Conservation (phyloP, 306 rosid genomes). For the Medicago ruthenica region DNA sequence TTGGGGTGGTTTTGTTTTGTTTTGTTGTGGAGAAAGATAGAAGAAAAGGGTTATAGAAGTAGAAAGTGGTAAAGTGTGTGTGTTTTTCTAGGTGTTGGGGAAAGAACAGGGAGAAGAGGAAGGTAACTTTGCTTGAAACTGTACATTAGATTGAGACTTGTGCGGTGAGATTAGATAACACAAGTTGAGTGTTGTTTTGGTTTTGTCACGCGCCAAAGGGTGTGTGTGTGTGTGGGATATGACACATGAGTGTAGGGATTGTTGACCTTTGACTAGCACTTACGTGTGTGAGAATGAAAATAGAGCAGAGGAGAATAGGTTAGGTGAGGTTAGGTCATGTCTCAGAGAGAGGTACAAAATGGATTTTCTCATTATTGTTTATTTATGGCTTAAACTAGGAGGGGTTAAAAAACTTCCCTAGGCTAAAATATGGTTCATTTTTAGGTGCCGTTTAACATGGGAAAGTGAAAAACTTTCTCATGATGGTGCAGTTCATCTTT, state of each 20-base stretch:
- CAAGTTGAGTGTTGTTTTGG: neutral
- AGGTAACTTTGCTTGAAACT: constrained; percentile 17
- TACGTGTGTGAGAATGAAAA: constrained; percentile 31
- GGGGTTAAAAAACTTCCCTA: neutral
- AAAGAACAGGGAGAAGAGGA: neutral
- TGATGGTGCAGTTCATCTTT: too few relatives aligned
- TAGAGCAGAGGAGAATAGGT: neutral
- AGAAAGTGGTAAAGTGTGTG: constrained; percentile 19
- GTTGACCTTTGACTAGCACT: constrained; percentile 64
- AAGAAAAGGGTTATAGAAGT: neutral
- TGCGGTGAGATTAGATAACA: constrained; percentile 42
- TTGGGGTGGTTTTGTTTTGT: constrained; percentile 2
- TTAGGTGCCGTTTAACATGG: too few relatives aligned
- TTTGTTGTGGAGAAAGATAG: neutral
- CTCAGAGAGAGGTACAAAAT: constrained; percentile 9
- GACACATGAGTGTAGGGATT: neutral
- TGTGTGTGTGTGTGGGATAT: constrained; percentile 3
- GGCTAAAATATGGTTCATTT: neutral
- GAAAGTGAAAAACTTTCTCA: too few relatives aligned
- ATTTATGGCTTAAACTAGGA: neutral
- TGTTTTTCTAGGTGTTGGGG: constrained; percentile 8
- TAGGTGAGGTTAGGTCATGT: constrained; percentile 8
- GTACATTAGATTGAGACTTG: constrained; percentile 45
- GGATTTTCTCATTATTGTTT: neutral
- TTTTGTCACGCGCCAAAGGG: constrained; percentile 52